Conservation (phyloP, 169 alveolate species). For the Perkinsus marinus region DNA sequence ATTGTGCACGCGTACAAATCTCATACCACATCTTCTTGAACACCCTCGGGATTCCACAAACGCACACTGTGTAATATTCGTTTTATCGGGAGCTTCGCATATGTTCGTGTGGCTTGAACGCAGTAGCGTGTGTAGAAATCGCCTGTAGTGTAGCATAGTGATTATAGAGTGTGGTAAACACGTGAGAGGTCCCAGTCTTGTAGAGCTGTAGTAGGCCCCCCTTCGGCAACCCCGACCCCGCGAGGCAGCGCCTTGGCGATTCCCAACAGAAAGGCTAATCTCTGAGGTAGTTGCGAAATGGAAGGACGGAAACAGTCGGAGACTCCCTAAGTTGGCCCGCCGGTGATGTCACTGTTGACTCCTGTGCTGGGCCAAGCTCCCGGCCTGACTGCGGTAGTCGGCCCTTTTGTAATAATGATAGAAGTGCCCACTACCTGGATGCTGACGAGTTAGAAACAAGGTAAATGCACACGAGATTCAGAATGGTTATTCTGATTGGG, state of each 20-base stretch:
- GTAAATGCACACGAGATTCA: no score
- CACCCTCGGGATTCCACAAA: background rate
- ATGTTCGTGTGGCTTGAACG: background rate
- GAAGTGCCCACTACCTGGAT: no score
- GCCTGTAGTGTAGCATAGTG: background rate
- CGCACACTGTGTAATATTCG: background rate
- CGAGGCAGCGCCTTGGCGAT: background rate
- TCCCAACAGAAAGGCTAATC: background rate
- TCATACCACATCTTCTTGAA: background rate
- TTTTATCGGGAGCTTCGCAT: background rate
- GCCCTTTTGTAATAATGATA: no score
- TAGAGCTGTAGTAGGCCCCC: background rate
- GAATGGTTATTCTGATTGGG: no score
- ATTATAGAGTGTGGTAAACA: background rate
- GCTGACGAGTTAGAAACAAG: no score
- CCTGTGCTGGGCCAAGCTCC: background rate
- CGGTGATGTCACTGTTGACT: background rate
- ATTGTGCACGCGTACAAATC: background rate
- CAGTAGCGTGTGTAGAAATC: background rate
- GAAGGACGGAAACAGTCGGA: background rate
- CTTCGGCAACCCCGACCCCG: background rate
- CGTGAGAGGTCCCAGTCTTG: background rate
- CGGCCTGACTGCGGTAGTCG: background rate
- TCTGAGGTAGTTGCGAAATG: background rate
- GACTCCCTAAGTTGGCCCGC: background rate